Base-by-base conservation (phyloP, 805 yeast genomes). In the Wickerhamomyces bisporus region DNA sequence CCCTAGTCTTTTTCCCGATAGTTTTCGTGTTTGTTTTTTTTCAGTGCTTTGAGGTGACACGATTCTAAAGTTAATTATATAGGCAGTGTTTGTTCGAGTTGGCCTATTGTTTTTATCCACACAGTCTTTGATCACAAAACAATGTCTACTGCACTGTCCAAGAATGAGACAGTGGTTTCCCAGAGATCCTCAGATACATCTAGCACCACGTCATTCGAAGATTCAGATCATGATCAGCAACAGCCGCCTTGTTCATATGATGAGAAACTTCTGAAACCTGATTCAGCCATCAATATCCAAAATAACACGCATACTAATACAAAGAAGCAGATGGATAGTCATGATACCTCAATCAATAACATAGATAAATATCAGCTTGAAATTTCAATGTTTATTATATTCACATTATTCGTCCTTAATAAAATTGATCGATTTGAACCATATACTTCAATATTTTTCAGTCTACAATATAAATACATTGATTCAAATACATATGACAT, bases 401-500 rank as follows among this genome's bases (percentile, higher is more conserved):
- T 42, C 3, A 32, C 47, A 4, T 35, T 64, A 18, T 37, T 46
- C 11, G 12, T 50, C 1, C 44, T 54, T 14, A 50, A 62, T 34
- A 50, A 42, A 25, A 43, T 61, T 14, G 58, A 65, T 2, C 35
- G 36, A 13, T 50, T 56, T 15, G 33, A 45, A 29, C 58, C 60
- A 11, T 53, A 43, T 45, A 54, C 66, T 4, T 14, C 44, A 27
- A 70, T 68, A 50, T 70, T 72, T 40, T 50, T 67, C 30, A 56
- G 53, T 23, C 44, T 74, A 30, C 77, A 71, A 41, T 64, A 73
- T 50, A 47, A 39, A 23, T 56, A 57, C 27, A 48, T 53, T 3
- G 49, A 46, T n/a, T 40, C 47, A 13, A 40, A 48, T 14, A 26
- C 30, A 14, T 82, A 78, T 50, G 82, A 73, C 49, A 73, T 78